Evolutionary conservation across 108 stramenopile species (phyloP).

Genomic region (Cyclotella sp.): DNA sequence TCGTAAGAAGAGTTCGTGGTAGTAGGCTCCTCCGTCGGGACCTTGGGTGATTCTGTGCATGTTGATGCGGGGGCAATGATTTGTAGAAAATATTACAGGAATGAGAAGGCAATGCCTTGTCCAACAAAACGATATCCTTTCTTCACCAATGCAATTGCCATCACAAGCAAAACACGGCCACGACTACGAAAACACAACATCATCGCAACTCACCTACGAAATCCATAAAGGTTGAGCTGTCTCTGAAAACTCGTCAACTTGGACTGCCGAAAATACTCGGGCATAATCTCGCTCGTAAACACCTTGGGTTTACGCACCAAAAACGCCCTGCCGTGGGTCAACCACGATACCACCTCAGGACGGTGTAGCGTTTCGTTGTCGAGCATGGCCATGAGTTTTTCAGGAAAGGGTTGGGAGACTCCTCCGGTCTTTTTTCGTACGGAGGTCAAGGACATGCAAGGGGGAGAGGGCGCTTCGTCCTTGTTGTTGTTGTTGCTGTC

Average conservation of each 20-base stretch:
- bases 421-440: conserved; percentile 90
- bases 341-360: conserved; percentile 69
- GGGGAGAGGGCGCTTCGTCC: not conserved
- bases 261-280: conserved; percentile 86
- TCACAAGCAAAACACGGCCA: not conserved
- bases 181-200: not conserved
- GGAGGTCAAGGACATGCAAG: conserved; percentile 4
- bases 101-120: too few relatives aligned
- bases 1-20: conserved; percentile 86
- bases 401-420: conserved; percentile 87
- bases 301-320: conserved; percentile 82
- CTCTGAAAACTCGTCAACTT: conserved; percentile 85
- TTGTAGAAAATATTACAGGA: too few relatives aligned
- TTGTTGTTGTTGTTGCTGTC: not conserved
- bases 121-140: too few relatives aligned
- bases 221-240: conserved; percentile 94
- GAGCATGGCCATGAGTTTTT: conserved; percentile 85
- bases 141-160: not conserved
- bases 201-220: conserved; percentile 67
- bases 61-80: too few relatives aligned
- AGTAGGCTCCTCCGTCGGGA: conserved; percentile 84
- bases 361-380: conserved; percentile 46
- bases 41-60: conserved; percentile 77
- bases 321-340: conserved; percentile 87
- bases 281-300: conserved; percentile 90